Base-by-base conservation (phyloP, 129 eudicot genomes). In the Deinandra increscens region DNA sequence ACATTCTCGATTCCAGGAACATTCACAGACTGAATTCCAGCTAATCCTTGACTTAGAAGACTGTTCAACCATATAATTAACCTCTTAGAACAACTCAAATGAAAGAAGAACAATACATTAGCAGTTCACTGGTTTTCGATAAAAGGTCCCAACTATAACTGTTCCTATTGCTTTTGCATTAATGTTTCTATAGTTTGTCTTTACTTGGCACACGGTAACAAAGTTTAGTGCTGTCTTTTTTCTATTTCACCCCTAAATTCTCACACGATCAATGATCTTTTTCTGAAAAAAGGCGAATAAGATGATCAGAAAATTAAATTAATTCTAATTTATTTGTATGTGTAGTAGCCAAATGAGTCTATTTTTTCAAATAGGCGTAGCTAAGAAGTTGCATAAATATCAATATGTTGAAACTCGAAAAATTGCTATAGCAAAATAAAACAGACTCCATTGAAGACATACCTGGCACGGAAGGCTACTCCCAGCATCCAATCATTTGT, bases 401-500 rank as follows among this genome's bases (percentile, higher is more conserved):
- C 64, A 53, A 18, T 7, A 17, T 48, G 48, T 36, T 68, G 61
- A 50, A 50, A 49, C 36, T 50, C 19, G 19, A 50, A 34, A 38
- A 69, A 37, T 29, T 9, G 58, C 71, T 6, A 3, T 42, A 45
- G 44, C 15, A 62, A 50, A 51, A 73, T 51, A 63, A 12, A 51
- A 64, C 9, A 43, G 36, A 19, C 20, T 38, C 13, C 11, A 54
- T 18, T 68, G 15, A 62, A 38, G 44, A 37, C 68, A 65, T 87
- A 87, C 99, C 79, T 94, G 41, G 99, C 99, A 78, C 99, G 97
- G 62, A 94, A 94, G 41, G 99, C 99, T 42, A 94, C 80, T 68
- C 99, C 99, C 69, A 94, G 89, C 82, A 82, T 94, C 99, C 99
- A 94, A 74, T 94, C 99, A 70, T 89, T 90, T 65, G 88, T 82